phyloP scores from a whole-genome alignment of 2,329 filamentous ascomycete species.

The Hypomyces perniciosus region DNA sequence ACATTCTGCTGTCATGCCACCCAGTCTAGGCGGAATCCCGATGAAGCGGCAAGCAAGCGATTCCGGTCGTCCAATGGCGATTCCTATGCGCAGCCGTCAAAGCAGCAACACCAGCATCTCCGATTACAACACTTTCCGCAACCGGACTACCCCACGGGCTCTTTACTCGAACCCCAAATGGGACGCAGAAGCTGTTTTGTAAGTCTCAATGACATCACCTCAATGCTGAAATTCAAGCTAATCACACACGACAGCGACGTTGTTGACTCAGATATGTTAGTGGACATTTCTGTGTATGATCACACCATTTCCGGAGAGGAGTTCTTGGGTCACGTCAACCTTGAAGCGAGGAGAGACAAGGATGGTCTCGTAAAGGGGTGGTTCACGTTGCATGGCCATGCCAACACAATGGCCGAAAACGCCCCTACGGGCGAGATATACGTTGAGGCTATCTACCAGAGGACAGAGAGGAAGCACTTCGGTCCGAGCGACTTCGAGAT shows the following conservation, averaged over 20 bases:
- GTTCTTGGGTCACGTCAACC: slow-evolving; percentile 84
- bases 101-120: slow-evolving; percentile 87
- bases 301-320: slow-evolving; percentile 72
- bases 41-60: slow-evolving; percentile 72
- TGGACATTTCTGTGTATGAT: slow-evolving; percentile 93
- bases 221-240: neutral
- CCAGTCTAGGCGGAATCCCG: slow-evolving; percentile 48
- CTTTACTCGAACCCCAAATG: slow-evolving; percentile 81
- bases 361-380: slow-evolving; percentile 73
- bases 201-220: slow-evolving; percentile 33
- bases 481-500: slow-evolving; percentile 96
- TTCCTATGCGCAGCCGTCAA: slow-evolving; percentile 93
- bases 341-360: slow-evolving; percentile 61
- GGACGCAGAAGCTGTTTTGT: slow-evolving; percentile 96
- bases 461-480: slow-evolving; percentile 82
- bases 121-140: slow-evolving; percentile 56
- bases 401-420: slow-evolving; percentile 64
- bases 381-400: slow-evolving; percentile 74
- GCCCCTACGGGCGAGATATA: slow-evolving; percentile 82
- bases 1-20: slow-evolving; percentile 39
- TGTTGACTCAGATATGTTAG: slow-evolving; percentile 80
- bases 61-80: slow-evolving; percentile 79
- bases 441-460: slow-evolving; percentile 79
- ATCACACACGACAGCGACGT: slow-evolving; percentile 66
- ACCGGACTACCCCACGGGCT: slow-evolving; percentile 44